phyloP scores from a whole-genome alignment of 805 yeast genomes.

The Metschnikowia proteae region DNA sequence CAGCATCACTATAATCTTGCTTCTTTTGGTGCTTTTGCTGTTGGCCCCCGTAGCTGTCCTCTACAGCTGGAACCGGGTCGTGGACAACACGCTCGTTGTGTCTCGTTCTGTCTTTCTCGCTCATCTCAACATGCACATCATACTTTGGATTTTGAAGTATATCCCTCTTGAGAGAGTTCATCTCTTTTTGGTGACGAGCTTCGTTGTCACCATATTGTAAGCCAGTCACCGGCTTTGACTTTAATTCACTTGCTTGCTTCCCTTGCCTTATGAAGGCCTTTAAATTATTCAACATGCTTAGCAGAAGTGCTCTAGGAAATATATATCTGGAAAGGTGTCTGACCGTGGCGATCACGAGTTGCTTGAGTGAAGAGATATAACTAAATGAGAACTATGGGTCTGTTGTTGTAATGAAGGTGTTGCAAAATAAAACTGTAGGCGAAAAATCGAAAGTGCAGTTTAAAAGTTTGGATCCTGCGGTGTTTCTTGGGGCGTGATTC shows the following conservation, averaged over 20 bases:
- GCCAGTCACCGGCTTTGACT: slow-evolving; percentile 4
- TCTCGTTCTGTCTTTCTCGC: neutral
- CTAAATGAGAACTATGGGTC: neutral
- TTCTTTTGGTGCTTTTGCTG: neutral
- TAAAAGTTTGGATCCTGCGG: neutral
- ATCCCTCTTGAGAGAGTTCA: slow-evolving; percentile 5
- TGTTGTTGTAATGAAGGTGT: neutral
- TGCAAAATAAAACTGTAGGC: neutral
- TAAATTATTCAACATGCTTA: slow-evolving; percentile 40
- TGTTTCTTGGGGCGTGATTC: slow-evolving; percentile 3
- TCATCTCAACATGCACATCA: slow-evolving; percentile 5
- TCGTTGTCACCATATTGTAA: neutral
- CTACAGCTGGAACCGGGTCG: slow-evolving; percentile 1
- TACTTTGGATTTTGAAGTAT: slow-evolving; percentile 9
- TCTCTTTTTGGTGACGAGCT: neutral
- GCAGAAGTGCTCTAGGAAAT: neutral
- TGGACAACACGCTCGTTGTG: neutral
- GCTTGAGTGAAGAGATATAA: neutral
- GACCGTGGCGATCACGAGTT: neutral
- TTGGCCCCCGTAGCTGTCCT: slow-evolving; percentile 3
- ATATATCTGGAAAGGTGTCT: neutral
- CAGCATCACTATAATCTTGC: slow-evolving; percentile 12
- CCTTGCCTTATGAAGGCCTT: slow-evolving; percentile 64
- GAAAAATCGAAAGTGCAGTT: neutral
- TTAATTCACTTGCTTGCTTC: slow-evolving; percentile 47